Conservation (phyloP, 306 rosid species). For the Glycyrrhiza uralensis region DNA sequence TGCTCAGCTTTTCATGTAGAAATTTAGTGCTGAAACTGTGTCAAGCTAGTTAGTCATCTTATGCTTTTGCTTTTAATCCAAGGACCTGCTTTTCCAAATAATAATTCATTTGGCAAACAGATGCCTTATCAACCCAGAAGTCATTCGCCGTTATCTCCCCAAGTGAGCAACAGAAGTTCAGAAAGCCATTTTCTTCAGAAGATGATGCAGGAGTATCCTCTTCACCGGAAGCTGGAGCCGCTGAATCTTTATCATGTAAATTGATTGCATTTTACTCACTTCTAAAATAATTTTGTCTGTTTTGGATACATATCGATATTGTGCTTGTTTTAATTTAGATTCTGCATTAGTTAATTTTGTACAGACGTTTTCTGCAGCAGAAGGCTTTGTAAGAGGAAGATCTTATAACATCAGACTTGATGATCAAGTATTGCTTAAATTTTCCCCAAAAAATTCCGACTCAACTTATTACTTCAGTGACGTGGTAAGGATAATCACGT, state of each 20-base stretch:
- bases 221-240: constrained; percentile 53
- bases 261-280: constrained; percentile 36
- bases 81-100: constrained; percentile 33
- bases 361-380: constrained; percentile 85
- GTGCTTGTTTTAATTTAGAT: neutral
- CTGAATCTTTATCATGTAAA: constrained; percentile 71
- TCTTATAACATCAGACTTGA: constrained; percentile 95
- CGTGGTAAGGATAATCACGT: constrained; percentile 52
- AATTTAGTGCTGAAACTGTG: constrained; percentile 17
- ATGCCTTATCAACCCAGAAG: constrained; percentile 52
- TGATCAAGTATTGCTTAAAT: constrained; percentile 85
- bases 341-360: constrained; percentile 47
- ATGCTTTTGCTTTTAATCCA: constrained; percentile 12
- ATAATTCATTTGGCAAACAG: constrained; percentile 45
- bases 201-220: constrained; percentile 66
- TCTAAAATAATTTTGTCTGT: neutral
- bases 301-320: neutral
- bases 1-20: neutral
- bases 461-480: constrained; percentile 91
- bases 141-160: constrained; percentile 52
- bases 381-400: constrained; percentile 94
- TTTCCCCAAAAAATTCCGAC: constrained; percentile 90
- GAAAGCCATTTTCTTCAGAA: constrained; percentile 50
- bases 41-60: neutral
- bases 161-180: constrained; percentile 51